These are phyloP conservation scores for Phylloporus arenicola DNA, from an alignment of 768 basidiomycete genomes.

Conservation along the genomic window DNA sequence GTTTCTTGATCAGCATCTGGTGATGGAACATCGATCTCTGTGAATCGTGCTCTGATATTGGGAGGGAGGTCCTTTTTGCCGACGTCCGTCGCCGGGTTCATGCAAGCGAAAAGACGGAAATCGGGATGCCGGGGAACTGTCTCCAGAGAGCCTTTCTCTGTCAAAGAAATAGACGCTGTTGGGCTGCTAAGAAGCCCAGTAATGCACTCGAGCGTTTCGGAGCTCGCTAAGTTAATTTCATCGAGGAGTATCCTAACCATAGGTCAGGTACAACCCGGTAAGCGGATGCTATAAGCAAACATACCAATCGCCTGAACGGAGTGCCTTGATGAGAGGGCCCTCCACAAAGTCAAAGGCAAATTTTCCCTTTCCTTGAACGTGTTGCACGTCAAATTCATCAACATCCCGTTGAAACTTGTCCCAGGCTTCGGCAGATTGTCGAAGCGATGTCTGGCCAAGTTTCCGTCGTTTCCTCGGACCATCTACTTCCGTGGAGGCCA, in stretches of 20 bases:
- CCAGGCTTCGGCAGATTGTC: slow-evolving; percentile 56
- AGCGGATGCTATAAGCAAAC: slow-evolving; percentile 21
- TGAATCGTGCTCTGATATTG: slow-evolving; percentile 86
- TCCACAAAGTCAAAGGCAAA: slow-evolving; percentile 95
- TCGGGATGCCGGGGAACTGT: slow-evolving; percentile 88
- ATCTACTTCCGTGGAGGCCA: slow-evolving; percentile 34
- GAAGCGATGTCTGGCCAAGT: slow-evolving; percentile 41
- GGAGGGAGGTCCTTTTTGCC: slow-evolving; percentile 96
- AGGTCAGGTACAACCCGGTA: slow-evolving; percentile 1
- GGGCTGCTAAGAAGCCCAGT: slow-evolving; percentile 83
- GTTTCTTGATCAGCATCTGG: slow-evolving; percentile 92
- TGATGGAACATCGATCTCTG: slow-evolving; percentile 91
- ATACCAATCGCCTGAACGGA: slow-evolving; percentile 87
- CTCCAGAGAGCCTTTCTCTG: slow-evolving; percentile 88
- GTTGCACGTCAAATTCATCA: slow-evolving; percentile 79
- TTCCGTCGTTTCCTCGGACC: slow-evolving; percentile 69
- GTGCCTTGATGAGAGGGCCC: slow-evolving; percentile 88
- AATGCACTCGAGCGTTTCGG: slow-evolving; percentile 92
- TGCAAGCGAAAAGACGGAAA: slow-evolving; percentile 96
- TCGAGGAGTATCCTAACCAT: slow-evolving; percentile 81
- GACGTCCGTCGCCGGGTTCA: slow-evolving; percentile 99
- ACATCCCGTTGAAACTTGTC: slow-evolving; percentile 59
- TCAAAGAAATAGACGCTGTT: slow-evolving; percentile 83
- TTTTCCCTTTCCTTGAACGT: slow-evolving; percentile 82
- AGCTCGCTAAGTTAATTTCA: slow-evolving; percentile 90